Evolutionary conservation across 208 protist species (phyloP).

Genomic region (Phytomonas sp.): DNA sequence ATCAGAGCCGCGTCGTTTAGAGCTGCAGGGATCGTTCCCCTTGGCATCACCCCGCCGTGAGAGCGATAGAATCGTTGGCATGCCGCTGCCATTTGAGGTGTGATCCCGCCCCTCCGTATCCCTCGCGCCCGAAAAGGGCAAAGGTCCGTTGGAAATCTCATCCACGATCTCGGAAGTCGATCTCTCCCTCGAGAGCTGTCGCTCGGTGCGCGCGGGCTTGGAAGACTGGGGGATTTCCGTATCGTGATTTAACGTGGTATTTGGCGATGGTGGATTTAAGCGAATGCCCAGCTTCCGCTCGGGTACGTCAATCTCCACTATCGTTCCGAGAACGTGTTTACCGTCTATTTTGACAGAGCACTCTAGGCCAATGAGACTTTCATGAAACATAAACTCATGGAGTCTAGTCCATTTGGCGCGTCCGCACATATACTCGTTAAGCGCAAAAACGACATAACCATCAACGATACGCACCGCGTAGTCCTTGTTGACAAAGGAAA

Average conservation of each 20-base stretch:
- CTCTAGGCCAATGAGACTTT: constrained; percentile 52
- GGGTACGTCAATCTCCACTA: constrained; percentile 49
- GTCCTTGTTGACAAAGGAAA: constrained; percentile 76
- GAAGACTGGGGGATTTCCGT: constrained; percentile 13
- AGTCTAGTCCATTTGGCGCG: constrained; percentile 49
- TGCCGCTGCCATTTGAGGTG: no score
- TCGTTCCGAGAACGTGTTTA: constrained; percentile 50
- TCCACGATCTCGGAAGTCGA: constrained; percentile 2
- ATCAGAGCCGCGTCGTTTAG: not conserved
- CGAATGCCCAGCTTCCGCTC: constrained; percentile 57
- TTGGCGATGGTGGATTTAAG: constrained; percentile 20
- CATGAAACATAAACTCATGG: constrained; percentile 66
- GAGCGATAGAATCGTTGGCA: no score
- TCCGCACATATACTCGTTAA: constrained; percentile 60
- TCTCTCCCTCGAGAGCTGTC: constrained; percentile 7
- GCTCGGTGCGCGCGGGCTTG: constrained; percentile 6
- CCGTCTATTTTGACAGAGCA: constrained; percentile 53
- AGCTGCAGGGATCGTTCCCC: no score
- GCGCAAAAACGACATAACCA: constrained; percentile 70
- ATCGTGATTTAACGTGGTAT: constrained; percentile 12
- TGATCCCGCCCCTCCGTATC: not conserved
- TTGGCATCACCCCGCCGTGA: no score
- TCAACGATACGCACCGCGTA: constrained; percentile 75
- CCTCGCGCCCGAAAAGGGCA: no score
- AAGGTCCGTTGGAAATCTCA: not conserved